Conservation (phyloP, 2,329 filamentous ascomycete species). For the Fusarium sp. region DNA sequence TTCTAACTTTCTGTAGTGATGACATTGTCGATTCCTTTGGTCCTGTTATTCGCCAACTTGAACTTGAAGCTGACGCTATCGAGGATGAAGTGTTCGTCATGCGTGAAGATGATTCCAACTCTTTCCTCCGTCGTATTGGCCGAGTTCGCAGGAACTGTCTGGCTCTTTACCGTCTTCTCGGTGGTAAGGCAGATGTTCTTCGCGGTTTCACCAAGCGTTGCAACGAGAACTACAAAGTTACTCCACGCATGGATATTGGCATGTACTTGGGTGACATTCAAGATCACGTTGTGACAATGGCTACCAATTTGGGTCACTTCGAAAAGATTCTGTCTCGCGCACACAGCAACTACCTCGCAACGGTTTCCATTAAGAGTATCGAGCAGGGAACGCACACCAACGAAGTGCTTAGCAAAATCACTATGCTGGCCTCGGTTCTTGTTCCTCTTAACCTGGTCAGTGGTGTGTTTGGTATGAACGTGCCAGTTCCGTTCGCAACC, state of each 20-base stretch:
- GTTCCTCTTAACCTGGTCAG: slow-evolving; percentile 95
- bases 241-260: slow-evolving; percentile 94
- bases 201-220: slow-evolving; percentile 98
- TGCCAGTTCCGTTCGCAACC: slow-evolving; percentile 74
- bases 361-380: slow-evolving; percentile 92
- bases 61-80: slow-evolving; percentile 89
- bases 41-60: slow-evolving; percentile 87
- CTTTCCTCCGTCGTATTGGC: slow-evolving; percentile 89
- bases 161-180: slow-evolving; percentile 89
- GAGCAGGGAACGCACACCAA: slow-evolving; percentile 90
- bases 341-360: slow-evolving; percentile 96
- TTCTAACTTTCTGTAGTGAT: slow-evolving; percentile 67
- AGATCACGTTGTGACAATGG: slow-evolving; percentile 99
- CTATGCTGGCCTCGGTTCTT: slow-evolving; percentile 92
- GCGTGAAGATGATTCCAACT: slow-evolving; percentile 87
- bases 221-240: slow-evolving; percentile 96
- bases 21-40: slow-evolving; percentile 98
- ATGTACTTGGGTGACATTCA: slow-evolving; percentile 98
- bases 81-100: slow-evolving; percentile 96
- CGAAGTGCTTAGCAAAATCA: slow-evolving; percentile 92
- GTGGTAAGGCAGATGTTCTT: slow-evolving; percentile 98
- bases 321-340: slow-evolving; percentile 97
- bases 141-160: slow-evolving; percentile 94
- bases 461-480: slow-evolving; percentile 90
- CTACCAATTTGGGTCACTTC: slow-evolving; percentile 93